A percentile compares a stretch with the other conserved stretches of the same genome.
phyloP scores from a whole-genome alignment of 169 alveolate species.

The Plasmodium falciparum region DNA sequence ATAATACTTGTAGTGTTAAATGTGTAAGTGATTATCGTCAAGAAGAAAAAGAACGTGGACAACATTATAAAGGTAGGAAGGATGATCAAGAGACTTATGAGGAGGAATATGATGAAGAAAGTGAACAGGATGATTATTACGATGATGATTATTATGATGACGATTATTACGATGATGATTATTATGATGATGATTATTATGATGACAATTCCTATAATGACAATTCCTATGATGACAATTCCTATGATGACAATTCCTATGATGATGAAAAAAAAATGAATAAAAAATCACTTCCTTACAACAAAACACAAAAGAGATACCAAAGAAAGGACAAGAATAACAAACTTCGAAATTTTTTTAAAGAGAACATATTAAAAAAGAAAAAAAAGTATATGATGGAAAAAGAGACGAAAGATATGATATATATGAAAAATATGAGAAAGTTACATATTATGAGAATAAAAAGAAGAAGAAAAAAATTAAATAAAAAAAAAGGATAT shows the following conservation, averaged over 20 bases:
- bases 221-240: too few relatives aligned
- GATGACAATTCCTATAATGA: too few relatives aligned
- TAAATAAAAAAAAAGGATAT: constrained; percentile 18
- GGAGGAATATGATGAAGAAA: constrained; percentile 7
- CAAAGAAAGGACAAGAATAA: constrained; percentile 40
- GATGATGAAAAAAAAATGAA: too few relatives aligned
- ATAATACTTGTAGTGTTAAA: neutral
- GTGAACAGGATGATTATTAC: neutral
- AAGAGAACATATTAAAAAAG: constrained; percentile 49
- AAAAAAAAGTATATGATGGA: constrained; percentile 14
- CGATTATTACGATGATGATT: neutral
- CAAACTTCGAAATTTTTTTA: constrained; percentile 40
- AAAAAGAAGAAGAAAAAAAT: neutral
- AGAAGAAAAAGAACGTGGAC: neutral
- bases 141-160: neutral
- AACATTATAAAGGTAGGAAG: neutral
- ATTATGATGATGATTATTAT: too few relatives aligned
- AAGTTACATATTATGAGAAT: neutral
- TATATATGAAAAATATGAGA: constrained; percentile 21
- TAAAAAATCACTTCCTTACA: too few relatives aligned
- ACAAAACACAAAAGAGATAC: neutral
- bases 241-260: too few relatives aligned
- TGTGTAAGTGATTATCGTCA: neutral
- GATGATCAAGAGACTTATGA: constrained; percentile 5
- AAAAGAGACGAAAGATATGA: neutral